Conservation (phyloP, 139 green algal species). For the Chlamydomonas sp. region DNA sequence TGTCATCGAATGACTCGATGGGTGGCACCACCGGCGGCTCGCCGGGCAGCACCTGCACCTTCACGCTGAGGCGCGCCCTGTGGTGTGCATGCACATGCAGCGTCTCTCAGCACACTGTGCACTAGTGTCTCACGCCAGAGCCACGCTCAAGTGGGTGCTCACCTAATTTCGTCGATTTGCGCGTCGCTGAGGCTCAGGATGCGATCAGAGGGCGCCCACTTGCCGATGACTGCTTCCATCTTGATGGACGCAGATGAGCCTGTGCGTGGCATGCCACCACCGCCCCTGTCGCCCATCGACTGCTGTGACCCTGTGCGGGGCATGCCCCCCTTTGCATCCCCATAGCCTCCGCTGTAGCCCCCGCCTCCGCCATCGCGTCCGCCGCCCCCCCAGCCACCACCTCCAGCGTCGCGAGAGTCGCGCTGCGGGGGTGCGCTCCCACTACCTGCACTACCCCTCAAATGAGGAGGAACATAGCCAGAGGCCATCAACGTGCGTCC, state of each 20-base stretch:
- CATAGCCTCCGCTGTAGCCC: conserved; percentile 1
- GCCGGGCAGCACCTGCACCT: conserved; percentile 41
- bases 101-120: too few species aligned
- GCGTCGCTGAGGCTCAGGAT: conserved; percentile 51
- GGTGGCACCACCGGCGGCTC: conserved; percentile 32
- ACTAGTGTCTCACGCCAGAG: too few species aligned
- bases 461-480: conserved; percentile 54
- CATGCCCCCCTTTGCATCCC: neutral
- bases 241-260: neutral
- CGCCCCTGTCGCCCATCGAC: neutral
- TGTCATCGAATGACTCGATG: conserved; percentile 73
- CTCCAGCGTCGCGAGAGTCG: neutral
- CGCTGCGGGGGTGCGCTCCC: neutral
- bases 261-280: neutral
- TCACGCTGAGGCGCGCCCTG: conserved; percentile 58
- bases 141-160: too few species aligned
- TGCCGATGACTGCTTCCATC: conserved; percentile 22
- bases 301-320: conserved; percentile 2
- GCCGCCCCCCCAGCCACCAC: conserved; percentile 6
- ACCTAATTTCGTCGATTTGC: conserved; percentile 62
- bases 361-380: conserved; percentile 1
- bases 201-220: conserved; percentile 47
- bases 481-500: too few species aligned
- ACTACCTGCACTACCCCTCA: conserved; percentile 20
- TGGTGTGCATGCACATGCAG: too few species aligned